Evolutionary conservation across 2,329 filamentous ascomycete species (phyloP), one percentile per base, ranked within the genome.

Genomic region (Volutella citrinella): DNA sequence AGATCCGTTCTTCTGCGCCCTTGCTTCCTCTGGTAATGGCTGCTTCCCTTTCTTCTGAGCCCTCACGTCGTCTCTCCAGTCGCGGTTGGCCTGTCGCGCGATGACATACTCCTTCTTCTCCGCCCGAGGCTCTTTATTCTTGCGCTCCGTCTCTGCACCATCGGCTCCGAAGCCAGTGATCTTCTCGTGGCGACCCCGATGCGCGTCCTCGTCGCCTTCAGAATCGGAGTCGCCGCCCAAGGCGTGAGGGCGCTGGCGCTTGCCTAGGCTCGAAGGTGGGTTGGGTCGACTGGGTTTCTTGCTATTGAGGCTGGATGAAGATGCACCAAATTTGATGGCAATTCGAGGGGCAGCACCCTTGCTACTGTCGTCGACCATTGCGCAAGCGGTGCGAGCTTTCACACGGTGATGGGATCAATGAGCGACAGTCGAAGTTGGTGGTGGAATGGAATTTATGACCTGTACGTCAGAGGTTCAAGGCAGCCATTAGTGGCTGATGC

Each of bases 1-100:
- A 25, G 24, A 35, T 6, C 41, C 49, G 28, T 55, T 66, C 49
- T 64, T 66, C 46, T 64, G 65, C 41, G 65, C 59, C 43, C 66
- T 68, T 42, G 72, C 69, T 24, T 74, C 75, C 42, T 75, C 76
- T 7, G 76, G 78, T n/a, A 82, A 62, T 11, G 74, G 56, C 54
- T 76, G 80, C 57, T 69, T 79, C 45, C 72, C 64, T 37, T 64
- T 63, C 22, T 56, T 55, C 42, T 63, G 60, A 41, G 69, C 70
- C 43, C 66, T 67, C 42, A 65, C 61, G 37, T 80, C 75, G 38
- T 70, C 67, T 49, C 72, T 69, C 80, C 79, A 83, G 61, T 84
- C 76, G 33, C 72, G 68, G 58, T 84, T 85, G 43, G 65, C 61
- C 49, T 74, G 67, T 23, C 63, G 63, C 19, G 69, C 64, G 45